Conservation (phyloP, 257 asterid species). For the Ligustrum vulgare region DNA sequence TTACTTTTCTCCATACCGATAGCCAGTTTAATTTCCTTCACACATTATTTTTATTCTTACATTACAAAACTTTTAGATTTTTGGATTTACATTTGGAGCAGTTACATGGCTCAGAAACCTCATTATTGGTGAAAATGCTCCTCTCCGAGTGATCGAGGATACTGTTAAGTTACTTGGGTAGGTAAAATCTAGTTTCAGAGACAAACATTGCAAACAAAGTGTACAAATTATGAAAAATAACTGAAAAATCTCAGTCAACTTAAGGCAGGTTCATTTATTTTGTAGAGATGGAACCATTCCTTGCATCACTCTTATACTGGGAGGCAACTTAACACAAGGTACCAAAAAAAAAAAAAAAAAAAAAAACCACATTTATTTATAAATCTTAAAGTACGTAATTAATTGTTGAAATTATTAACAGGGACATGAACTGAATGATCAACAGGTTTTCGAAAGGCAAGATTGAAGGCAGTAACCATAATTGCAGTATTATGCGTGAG, state of each 20-base stretch:
- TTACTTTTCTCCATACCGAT: no score
- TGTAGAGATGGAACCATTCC: constrained; percentile 84
- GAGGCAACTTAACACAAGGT: constrained; percentile 92
- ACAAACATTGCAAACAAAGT: background rate
- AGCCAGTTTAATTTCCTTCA: background rate
- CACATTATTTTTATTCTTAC: background rate
- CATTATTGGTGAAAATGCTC: constrained; percentile 70
- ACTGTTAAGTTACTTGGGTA: constrained; percentile 74
- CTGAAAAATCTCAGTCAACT: background rate
- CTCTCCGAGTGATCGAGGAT: constrained; percentile 62
- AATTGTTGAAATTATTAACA: background rate
- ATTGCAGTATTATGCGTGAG: constrained; percentile 62
- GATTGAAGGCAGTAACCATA: constrained; percentile 36
- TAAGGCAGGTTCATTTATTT: background rate
- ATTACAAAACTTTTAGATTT: constrained; percentile 35
- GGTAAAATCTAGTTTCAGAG: background rate
- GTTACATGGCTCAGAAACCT: constrained; percentile 62
- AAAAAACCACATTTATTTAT: no score
- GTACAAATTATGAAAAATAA: no score
- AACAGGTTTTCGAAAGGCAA: constrained; percentile 70
- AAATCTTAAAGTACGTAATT: constrained; percentile 17
- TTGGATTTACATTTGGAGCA: constrained; percentile 72
- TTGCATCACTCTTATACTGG: constrained; percentile 81
- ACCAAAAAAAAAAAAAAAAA: constrained; percentile 18
- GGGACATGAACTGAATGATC: constrained; percentile 22